phyloP scores from a whole-genome alignment of 108 stramenopile genomes.

The Fistulifera solaris region DNA sequence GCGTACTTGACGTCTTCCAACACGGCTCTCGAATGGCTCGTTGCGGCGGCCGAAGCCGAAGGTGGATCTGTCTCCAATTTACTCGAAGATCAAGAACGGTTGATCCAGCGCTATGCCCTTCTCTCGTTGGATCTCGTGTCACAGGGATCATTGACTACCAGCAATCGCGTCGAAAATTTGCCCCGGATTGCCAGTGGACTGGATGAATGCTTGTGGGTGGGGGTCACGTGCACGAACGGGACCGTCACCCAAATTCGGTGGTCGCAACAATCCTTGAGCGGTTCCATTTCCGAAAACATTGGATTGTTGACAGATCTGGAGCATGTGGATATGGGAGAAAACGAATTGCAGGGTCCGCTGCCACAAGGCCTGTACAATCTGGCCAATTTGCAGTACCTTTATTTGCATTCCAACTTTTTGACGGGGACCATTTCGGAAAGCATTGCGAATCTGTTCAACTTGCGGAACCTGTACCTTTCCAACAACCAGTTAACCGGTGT shows the following conservation, averaged over 20 bases:
- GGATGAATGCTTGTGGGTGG: neutral
- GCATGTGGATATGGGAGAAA: slow-evolving; percentile 20
- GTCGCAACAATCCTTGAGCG: neutral
- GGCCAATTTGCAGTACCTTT: slow-evolving; percentile 7
- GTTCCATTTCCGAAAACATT: slow-evolving; percentile 3
- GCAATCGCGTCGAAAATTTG: neutral
- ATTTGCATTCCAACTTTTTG: slow-evolving; percentile 1
- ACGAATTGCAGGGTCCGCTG: slow-evolving; percentile 10
- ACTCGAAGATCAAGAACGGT: too few species aligned
- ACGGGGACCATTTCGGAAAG: neutral
- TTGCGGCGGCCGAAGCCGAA: too few species aligned
- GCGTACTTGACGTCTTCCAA: too few species aligned
- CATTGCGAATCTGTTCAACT: slow-evolving; percentile 2
- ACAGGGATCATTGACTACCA: neutral
- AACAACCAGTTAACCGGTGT: slow-evolving; percentile 14
- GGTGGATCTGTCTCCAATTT: too few species aligned
- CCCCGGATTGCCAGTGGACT: neutral
- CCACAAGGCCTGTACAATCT: slow-evolving; percentile 13
- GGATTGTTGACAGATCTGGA: slow-evolving; percentile 1
- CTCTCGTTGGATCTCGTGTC: slow-evolving; percentile 14
- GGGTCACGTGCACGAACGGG: neutral
- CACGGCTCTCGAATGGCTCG: too few species aligned
- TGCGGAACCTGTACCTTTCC: slow-evolving; percentile 5
- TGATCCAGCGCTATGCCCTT: slow-evolving; percentile 17
- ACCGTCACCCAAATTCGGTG: neutral